Evolutionary conservation across 352 stramenopile species (phyloP).

Genomic region (Phytopythium helicoides): DNA sequence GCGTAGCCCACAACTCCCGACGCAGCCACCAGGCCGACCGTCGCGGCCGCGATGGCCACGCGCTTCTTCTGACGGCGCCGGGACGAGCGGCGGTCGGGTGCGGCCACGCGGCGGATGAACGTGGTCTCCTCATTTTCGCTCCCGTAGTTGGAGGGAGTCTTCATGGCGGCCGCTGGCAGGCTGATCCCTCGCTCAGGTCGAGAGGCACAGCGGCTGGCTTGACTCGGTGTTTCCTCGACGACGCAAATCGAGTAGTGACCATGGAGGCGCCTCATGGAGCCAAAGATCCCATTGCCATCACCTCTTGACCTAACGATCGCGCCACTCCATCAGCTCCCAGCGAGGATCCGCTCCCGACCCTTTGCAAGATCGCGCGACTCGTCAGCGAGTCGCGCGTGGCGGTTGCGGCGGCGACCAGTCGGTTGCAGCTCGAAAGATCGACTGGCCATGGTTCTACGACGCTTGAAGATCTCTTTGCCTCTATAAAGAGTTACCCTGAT

Average conservation of each 20-base stretch:
- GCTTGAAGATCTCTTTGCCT: too few species aligned
- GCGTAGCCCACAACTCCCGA: constrained; percentile 41
- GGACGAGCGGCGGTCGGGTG: constrained; percentile 31
- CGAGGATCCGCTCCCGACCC: not conserved
- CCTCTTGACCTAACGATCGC: too few species aligned
- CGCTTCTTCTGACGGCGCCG: constrained; percentile 46
- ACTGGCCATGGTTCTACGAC: too few species aligned
- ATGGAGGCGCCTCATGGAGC: not conserved
- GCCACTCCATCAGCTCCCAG: not conserved
- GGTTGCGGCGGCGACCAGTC: not conserved
- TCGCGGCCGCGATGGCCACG: constrained; percentile 34
- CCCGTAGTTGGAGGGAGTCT: constrained; percentile 48
- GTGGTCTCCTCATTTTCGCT: constrained; percentile 56
- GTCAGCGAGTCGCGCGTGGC: not conserved
- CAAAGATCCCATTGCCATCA: not conserved
- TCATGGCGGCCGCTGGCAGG: constrained; percentile 31
- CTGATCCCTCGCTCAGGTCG: not conserved
- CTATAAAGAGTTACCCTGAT: too few species aligned
- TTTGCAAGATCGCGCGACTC: not conserved
- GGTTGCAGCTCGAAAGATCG: not conserved
- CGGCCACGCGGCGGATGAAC: constrained; percentile 55
- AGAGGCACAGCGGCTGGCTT: too few species aligned
- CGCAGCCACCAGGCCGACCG: constrained; percentile 32
- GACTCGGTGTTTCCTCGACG: constrained; percentile 21
- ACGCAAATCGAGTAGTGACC: constrained; percentile 41